Percentiles rank a stretch among this genome's conserved stretches.
Conservation (phyloP, 2,329 filamentous ascomycete species). For the Pestalotiopsis sp. region DNA sequence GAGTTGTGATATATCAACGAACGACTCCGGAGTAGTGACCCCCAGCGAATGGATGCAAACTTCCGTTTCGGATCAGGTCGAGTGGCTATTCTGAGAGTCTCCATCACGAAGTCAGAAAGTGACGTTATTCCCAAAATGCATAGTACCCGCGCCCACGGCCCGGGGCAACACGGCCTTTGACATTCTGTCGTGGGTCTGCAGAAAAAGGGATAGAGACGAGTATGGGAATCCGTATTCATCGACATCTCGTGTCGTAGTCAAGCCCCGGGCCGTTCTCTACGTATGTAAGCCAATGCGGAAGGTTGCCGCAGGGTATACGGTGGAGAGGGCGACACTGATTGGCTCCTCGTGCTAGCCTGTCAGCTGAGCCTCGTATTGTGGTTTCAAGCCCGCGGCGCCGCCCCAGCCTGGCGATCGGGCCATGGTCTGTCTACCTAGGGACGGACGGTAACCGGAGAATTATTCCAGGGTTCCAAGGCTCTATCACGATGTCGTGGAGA, state of each 20-base stretch:
- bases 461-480: background rate
- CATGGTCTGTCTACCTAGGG: background rate
- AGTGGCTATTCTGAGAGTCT: slow-evolving; percentile 11
- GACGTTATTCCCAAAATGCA: slow-evolving; percentile 8
- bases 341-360: background rate
- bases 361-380: slow-evolving; percentile 10
- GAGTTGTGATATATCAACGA: background rate
- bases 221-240: slow-evolving; percentile 4
- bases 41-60: background rate
- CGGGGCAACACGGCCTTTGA: background rate
- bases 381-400: slow-evolving; percentile 2
- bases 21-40: background rate
- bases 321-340: background rate
- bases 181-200: background rate
- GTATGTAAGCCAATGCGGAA: slow-evolving; percentile 8
- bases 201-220: background rate
- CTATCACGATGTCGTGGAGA: background rate
- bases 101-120: slow-evolving; percentile 11
- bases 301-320: slow-evolving; percentile 5
- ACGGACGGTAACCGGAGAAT: background rate
- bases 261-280: background rate
- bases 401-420: background rate
- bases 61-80: background rate
- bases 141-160: background rate
- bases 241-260: slow-evolving; percentile 7